Percentiles rank a stretch among this genome's conserved stretches.
These are phyloP conservation scores for Acanthamoeba healyi DNA, from an alignment of 208 protist species.

Conservation along the genomic window DNA sequence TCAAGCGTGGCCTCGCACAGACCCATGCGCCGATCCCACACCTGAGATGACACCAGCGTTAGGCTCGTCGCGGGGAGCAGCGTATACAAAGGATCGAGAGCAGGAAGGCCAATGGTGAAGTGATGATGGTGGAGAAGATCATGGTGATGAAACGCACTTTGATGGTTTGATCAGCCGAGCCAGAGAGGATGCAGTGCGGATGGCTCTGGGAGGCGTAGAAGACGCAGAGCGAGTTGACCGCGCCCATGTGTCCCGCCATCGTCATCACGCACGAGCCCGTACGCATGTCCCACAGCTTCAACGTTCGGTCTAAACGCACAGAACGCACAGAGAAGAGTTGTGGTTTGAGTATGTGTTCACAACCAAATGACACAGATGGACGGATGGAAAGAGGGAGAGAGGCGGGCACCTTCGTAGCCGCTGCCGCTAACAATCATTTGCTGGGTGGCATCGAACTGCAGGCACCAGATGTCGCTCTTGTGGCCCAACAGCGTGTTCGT, in stretches of 20 bases:
- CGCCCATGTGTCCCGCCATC: conserved; percentile 35
- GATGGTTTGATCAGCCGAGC: conserved; percentile 59
- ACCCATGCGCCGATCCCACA: conserved; percentile 22
- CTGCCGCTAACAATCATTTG: conserved; percentile 50
- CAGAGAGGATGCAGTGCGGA: conserved; percentile 8
- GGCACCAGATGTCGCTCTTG: conserved; percentile 49
- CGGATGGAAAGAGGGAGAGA: background rate
- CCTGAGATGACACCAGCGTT: background rate
- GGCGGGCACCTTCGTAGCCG: conserved; percentile 36
- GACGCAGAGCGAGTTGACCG: conserved; percentile 48
- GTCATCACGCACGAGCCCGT: conserved; percentile 47
- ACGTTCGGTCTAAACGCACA: background rate
- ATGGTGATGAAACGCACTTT: background rate
- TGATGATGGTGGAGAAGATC: background rate
- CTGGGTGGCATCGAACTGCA: conserved; percentile 9
- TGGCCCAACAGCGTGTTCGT: conserved; percentile 40
- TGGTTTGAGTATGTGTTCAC: too few relatives aligned
- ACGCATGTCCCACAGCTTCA: conserved; percentile 59
- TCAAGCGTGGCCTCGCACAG: conserved; percentile 17
- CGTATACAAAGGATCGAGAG: background rate
- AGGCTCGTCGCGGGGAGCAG: too few relatives aligned
- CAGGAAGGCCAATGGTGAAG: background rate
- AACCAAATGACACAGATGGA: background rate
- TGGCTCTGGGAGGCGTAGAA: background rate
- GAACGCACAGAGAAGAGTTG: background rate